These are phyloP conservation scores for Microascus cirrosus DNA, from an alignment of 2,329 filamentous ascomycete species.

Conservation along the genomic window DNA sequence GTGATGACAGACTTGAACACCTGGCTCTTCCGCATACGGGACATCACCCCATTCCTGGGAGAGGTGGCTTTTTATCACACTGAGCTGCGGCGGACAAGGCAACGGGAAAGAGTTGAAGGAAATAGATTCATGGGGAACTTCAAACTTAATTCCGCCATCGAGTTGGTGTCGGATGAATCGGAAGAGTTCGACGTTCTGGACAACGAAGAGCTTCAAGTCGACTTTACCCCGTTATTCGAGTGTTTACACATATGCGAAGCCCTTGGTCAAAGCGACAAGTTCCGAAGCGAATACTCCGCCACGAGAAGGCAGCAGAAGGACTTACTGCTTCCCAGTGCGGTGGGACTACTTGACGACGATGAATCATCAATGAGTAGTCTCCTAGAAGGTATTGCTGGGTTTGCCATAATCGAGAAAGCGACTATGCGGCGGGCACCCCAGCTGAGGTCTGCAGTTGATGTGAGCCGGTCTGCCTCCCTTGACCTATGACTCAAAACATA, in stretches of 20 bases:
- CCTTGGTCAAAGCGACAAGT: slow-evolving; percentile 82
- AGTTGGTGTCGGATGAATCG: slow-evolving; percentile 86
- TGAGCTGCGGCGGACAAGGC: slow-evolving; percentile 69
- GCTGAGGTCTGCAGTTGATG: slow-evolving; percentile 71
- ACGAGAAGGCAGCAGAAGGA: slow-evolving; percentile 89
- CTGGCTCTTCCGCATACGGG: slow-evolving; percentile 89
- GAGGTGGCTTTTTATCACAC: slow-evolving; percentile 97
- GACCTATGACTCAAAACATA: neutral
- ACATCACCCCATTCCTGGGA: slow-evolving; percentile 90
- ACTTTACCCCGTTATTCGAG: slow-evolving; percentile 90
- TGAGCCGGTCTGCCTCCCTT: slow-evolving; percentile 26
- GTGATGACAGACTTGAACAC: slow-evolving; percentile 97
- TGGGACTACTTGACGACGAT: slow-evolving; percentile 73
- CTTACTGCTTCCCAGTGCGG: slow-evolving; percentile 63
- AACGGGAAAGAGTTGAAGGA: slow-evolving; percentile 70
- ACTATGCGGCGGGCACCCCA: slow-evolving; percentile 83
- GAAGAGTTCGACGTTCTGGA: slow-evolving; percentile 94
- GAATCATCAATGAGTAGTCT: slow-evolving; percentile 79
- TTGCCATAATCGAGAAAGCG: slow-evolving; percentile 90
- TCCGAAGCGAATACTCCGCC: slow-evolving; percentile 81
- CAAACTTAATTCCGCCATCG: slow-evolving; percentile 89
- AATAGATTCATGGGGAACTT: slow-evolving; percentile 70
- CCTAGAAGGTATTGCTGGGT: slow-evolving; percentile 87
- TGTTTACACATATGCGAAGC: slow-evolving; percentile 95
- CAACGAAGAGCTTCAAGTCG: slow-evolving; percentile 89